These are phyloP conservation scores for Neoarthrinium moseri DNA, from an alignment of 2,329 filamentous ascomycete species.

Conservation along the genomic window DNA sequence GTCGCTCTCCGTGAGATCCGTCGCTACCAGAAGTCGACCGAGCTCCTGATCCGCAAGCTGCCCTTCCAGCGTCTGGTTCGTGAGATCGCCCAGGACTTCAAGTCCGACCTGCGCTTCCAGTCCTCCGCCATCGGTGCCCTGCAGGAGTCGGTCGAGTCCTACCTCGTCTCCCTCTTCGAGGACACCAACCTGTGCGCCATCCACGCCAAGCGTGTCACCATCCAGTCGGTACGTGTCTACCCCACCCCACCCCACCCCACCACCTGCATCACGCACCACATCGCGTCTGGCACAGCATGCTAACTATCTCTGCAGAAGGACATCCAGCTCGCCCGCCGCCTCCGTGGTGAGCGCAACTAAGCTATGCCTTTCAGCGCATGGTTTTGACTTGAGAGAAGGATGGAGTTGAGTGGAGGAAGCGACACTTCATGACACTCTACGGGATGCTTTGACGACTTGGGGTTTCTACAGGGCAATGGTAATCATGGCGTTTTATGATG, in stretches of 20 bases:
- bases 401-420: constrained; percentile 26
- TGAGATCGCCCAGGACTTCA: constrained; percentile 96
- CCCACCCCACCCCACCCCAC: not conserved
- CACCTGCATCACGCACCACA: too few species aligned
- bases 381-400: constrained; percentile 20
- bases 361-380: constrained; percentile 21
- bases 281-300: constrained; percentile 13
- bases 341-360: constrained; percentile 91
- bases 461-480: constrained; percentile 36
- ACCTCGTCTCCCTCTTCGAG: constrained; percentile 96
- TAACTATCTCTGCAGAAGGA: constrained; percentile 65
- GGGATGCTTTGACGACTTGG: constrained; percentile 39
- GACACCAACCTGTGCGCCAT: constrained; percentile 98
- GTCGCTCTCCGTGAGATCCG: constrained; percentile 98
- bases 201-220: constrained; percentile 99
- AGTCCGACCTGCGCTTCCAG: constrained; percentile 95
- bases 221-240: constrained; percentile 62
- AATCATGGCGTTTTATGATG: constrained; percentile 40
- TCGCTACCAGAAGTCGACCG: constrained; percentile 96
- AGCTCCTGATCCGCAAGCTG: constrained; percentile 94
- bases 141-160: constrained; percentile 98
- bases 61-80: constrained; percentile 95
- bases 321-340: constrained; percentile 92
- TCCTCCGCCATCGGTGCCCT: constrained; percentile 95
- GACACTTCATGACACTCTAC: constrained; percentile 38